Percentiles rank a stretch among this genome's conserved stretches.
These are phyloP conservation scores for Cadophora gregata DNA, from an alignment of 2,329 filamentous ascomycete species.

Conservation along the genomic window DNA sequence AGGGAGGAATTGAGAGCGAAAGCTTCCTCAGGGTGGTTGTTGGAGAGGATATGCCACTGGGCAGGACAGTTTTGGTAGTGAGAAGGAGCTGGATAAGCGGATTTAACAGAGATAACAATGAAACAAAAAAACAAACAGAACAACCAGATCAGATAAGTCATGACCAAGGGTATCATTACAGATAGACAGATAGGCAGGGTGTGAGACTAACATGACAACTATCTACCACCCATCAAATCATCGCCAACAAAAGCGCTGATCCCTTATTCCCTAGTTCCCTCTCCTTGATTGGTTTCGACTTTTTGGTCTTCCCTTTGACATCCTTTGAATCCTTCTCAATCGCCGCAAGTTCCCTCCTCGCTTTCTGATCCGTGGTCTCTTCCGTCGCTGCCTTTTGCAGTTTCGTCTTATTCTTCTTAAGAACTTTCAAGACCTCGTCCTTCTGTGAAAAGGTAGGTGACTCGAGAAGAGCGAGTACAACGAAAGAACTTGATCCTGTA, in stretches of 20 bases:
- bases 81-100: neutral
- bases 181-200: constrained; percentile 8
- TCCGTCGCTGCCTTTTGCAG: constrained; percentile 71
- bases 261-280: constrained; percentile 65
- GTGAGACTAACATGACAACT: constrained; percentile 6
- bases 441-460: constrained; percentile 71
- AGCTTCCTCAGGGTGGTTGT: neutral
- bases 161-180: constrained; percentile 28
- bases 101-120: neutral
- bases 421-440: constrained; percentile 68
- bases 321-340: constrained; percentile 49
- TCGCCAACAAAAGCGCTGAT: constrained; percentile 64
- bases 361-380: constrained; percentile 60
- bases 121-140: constrained; percentile 1
- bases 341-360: constrained; percentile 51
- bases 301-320: constrained; percentile 50
- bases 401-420: constrained; percentile 76
- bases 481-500: constrained; percentile 83
- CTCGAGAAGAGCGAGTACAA: constrained; percentile 82
- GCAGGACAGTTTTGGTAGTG: neutral
- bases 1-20: neutral
- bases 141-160: neutral
- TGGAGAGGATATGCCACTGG: neutral
- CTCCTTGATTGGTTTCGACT: constrained; percentile 48
- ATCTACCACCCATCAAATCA: constrained; percentile 47